These are phyloP conservation scores for Fusarium pseudocircinatum DNA, from an alignment of 2,329 filamentous ascomycete species.

Conservation along the genomic window DNA sequence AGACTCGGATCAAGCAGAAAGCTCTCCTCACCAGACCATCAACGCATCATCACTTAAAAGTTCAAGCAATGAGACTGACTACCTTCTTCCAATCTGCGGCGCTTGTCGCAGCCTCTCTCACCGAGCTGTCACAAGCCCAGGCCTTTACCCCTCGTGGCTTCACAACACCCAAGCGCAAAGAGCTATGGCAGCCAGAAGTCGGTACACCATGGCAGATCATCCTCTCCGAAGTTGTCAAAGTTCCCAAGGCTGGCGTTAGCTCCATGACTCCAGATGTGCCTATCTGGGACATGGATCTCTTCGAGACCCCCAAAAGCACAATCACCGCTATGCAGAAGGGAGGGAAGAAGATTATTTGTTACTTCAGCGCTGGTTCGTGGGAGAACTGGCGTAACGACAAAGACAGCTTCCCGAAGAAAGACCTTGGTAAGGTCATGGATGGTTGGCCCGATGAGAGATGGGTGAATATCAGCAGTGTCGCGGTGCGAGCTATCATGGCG, in stretches of 20 bases:
- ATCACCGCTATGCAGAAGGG: conserved; percentile 65
- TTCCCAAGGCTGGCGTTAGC: conserved; percentile 47
- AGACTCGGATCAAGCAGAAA: rapidly evolving
- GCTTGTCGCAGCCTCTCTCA: background rate
- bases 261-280: conserved; percentile 54
- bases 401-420: conserved; percentile 60
- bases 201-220: conserved; percentile 69
- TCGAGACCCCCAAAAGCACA: conserved; percentile 55
- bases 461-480: conserved; percentile 65
- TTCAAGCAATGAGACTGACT: background rate
- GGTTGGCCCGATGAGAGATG: conserved; percentile 75
- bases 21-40: background rate
- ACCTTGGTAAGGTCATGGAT: conserved; percentile 67
- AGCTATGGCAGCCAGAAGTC: conserved; percentile 60
- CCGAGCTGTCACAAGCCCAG: background rate
- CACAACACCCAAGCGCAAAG: background rate
- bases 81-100: background rate
- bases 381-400: conserved; percentile 70
- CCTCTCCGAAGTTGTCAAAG: conserved; percentile 54
- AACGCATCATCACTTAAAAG: rapidly evolving
- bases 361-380: conserved; percentile 76
- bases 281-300: conserved; percentile 61
- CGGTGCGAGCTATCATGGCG: conserved; percentile 71
- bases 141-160: background rate
- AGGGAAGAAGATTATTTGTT: conserved; percentile 73